Percentiles rank a stretch among this genome's conserved stretches.
phyloP scores from a whole-genome alignment of 805 yeast genomes.

The Lipomyces japonicus region DNA sequence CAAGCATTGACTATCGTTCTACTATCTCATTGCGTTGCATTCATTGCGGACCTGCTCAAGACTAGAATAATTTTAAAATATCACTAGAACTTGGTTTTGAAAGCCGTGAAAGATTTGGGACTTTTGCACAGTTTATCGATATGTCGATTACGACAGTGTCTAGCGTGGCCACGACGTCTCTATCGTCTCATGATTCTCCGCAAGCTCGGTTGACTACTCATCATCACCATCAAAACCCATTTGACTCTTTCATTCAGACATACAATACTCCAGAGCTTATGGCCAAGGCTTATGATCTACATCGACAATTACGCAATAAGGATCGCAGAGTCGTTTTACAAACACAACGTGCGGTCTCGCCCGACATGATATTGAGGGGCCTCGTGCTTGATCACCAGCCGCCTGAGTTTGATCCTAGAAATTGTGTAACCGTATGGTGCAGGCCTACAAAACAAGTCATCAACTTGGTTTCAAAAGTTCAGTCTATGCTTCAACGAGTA shows the following conservation, averaged over 20 bases:
- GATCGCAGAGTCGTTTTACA: slow-evolving; percentile 5
- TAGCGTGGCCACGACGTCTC: too few species aligned
- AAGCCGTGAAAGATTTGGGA: too few species aligned
- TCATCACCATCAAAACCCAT: too few species aligned
- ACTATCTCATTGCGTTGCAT: too few species aligned
- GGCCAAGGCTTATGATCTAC: slow-evolving; percentile 18
- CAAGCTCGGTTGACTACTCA: too few species aligned
- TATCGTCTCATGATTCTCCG: too few species aligned
- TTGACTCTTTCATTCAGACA: slow-evolving; percentile 13
- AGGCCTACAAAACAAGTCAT: slow-evolving; percentile 18
- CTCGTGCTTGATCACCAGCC: slow-evolving; percentile 20
- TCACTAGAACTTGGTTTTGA: too few species aligned
- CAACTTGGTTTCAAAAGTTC: slow-evolving; percentile 12
- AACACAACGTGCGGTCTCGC: slow-evolving; percentile 9
- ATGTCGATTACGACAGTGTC: too few species aligned
- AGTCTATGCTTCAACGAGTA: slow-evolving; percentile 8
- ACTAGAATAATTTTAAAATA: too few species aligned
- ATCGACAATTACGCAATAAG: slow-evolving; percentile 18
- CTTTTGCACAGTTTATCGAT: too few species aligned
- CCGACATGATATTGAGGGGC: slow-evolving; percentile 22
- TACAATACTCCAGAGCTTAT: slow-evolving; percentile 11
- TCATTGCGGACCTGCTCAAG: too few species aligned
- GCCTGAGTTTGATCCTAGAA: slow-evolving; percentile 25
- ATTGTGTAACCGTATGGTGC: slow-evolving; percentile 25
- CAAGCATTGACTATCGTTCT: too few species aligned